Base-by-base conservation (phyloP, 805 yeast species). In the Teunomyces cretensis region DNA sequence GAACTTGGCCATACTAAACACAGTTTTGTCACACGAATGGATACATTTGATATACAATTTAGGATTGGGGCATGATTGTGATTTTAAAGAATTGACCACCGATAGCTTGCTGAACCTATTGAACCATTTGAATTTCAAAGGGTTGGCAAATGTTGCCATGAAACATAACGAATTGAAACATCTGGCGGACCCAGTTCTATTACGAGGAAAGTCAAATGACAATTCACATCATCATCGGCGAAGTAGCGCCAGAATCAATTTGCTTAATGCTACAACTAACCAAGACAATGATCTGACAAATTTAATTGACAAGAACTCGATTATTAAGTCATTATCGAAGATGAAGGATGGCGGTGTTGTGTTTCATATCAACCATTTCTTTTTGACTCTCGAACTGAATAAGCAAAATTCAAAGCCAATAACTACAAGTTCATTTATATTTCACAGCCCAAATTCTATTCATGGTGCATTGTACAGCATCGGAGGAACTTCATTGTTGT, bases 401-500 rank as follows among this genome's bases (percentile, higher is more conserved):
- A 31, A 38, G 19, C 32, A 38, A 33, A 39, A 35, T n/a, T 15
- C 50, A 14, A 35, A 44, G 22, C 44, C 24, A 5, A 19, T 15
- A 12, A 46, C 35, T 6, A 38, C 37, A 6, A 17, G 42, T 2
- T 32, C 48, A 31, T 44, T 58, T 33, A 42, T 44, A 40, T 45
- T 49, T 28, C 72, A 68, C 44, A 47, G 55, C 12, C 48, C 67
- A 4, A 45, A 46, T 4, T 58, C 74, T 1, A 44, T 68, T 4
- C 55, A 64, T 42, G 60, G 55, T 33, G 60, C 67, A 1, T 50
- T 79, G 3, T 70, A 75, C 44, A 57, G 74, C 1, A 52, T 80
- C 13, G 85, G 87, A 2, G 85, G 88, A 0, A 55, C 78, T 1
- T 71, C 79, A 1, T 44, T 79, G 0, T 49, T 78, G 0, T 57